A percentile compares a stretch with the other conserved stretches of the same genome.
Conservation (phyloP, 768 basidiomycete species). For the Panus rudis region DNA sequence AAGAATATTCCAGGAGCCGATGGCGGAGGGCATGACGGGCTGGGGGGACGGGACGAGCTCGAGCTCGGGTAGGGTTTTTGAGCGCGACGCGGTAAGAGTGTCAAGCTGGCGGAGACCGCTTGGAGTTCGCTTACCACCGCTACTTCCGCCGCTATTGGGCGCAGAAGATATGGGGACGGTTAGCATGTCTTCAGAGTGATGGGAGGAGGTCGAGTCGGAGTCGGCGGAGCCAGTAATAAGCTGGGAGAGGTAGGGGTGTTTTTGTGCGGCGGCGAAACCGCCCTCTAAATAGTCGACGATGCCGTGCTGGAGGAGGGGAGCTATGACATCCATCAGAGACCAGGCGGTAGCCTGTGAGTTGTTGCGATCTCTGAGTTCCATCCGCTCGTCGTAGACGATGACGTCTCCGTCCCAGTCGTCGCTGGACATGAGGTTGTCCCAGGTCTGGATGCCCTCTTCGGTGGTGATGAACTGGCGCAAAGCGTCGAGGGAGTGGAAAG, state of each 20-base stretch:
- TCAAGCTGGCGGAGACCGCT: constrained; percentile 66
- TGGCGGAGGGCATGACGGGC: constrained; percentile 48
- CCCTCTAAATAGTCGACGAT: constrained; percentile 65
- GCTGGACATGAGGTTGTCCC: constrained; percentile 56
- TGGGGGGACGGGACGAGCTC: constrained; percentile 46
- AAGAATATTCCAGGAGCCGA: constrained; percentile 30
- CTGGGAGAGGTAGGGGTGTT: constrained; percentile 48
- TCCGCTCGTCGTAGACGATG: constrained; percentile 72
- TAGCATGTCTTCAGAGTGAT: constrained; percentile 5
- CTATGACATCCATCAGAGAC: constrained; percentile 60
- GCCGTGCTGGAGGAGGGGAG: constrained; percentile 49
- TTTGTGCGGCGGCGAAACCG: constrained; percentile 57
- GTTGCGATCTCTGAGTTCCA: constrained; percentile 57
- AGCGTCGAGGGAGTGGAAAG: constrained; percentile 57
- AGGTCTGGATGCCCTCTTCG: constrained; percentile 60
- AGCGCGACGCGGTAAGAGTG: constrained; percentile 44
- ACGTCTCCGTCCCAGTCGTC: constrained; percentile 69
- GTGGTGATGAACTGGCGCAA: constrained; percentile 80
- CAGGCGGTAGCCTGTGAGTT: constrained; percentile 55
- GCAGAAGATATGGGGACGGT: background rate
- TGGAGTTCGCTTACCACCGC: too few relatives aligned
- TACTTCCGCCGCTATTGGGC: constrained; percentile 7
- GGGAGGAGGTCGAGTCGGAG: constrained; percentile 19
- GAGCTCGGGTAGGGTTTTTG: constrained; percentile 49
- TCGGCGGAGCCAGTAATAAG: constrained; percentile 39